Evolutionary conservation across 2,329 filamentous ascomycete species (phyloP), one percentile per base, ranked within the genome.

Genomic region (Pseudohalonectria lignicola): DNA sequence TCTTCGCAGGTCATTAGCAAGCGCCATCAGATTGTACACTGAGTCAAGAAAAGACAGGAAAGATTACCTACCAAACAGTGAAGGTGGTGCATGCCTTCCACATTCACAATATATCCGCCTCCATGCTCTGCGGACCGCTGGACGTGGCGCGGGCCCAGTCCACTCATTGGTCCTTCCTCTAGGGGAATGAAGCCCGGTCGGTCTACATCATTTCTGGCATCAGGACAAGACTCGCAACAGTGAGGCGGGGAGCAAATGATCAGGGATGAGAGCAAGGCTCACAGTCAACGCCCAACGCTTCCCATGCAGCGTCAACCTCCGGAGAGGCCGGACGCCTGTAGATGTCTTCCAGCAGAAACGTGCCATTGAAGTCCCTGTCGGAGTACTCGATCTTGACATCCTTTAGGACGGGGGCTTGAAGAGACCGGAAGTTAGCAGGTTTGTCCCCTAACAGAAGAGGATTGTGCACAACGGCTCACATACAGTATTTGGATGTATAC

Each of bases 241-340:
- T n/a, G n/a, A n/a, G n/a, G n/a, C n/a, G n/a, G n/a, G n/a, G n/a
- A n/a, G n/a, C n/a, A n/a, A n/a, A n/a, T n/a, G n/a, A n/a, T n/a
- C n/a, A n/a, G n/a, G n/a, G 31, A 34, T 6, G 31, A 21, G 11
- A 10, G 13, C 10, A 0, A 61, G 42, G 49, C 54, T 12, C 56
- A 43, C 34, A 71, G 33, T 68, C 59, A 1, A 48, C 42, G 4
- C 51, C 50, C 1, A 49, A 39, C 1, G 41, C 45, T 16, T 48
- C 61, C 74, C 75, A 79, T 0, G 73, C 74, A 4, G 61, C 62
- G 42, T 79, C 75, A 0, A 76, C 71, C 36, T 72, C 67, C 0
- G 68, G 64, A 0, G 66, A 60, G 2, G 62, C 67, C 11, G 60
- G 50, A 41, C 64, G 58, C 2, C 74, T 66, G 47, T 69, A 79